Evolutionary conservation across 129 eudicot genomes (phyloP).

Genomic region (Ambrosia trifida): DNA sequence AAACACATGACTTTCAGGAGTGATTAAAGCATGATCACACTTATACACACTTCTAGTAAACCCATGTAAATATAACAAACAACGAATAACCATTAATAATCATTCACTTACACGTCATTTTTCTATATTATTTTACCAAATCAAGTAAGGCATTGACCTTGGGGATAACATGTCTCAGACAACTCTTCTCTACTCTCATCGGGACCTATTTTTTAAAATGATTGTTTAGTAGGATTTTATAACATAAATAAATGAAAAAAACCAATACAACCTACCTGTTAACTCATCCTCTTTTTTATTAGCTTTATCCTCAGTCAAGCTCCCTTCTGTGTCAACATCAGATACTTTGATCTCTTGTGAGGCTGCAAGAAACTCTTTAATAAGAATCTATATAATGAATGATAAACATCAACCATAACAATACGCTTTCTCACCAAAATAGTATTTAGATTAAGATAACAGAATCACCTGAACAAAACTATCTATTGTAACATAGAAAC

Average conservation of each 20-base stretch:
- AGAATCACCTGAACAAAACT: too few species aligned
- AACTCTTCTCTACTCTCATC: constrained; percentile 43
- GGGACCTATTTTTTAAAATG: constrained; percentile 52
- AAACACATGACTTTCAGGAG: constrained; percentile 97
- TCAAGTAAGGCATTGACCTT: constrained; percentile 50
- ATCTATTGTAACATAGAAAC: too few species aligned
- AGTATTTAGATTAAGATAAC: too few species aligned
- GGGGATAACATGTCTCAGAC: constrained; percentile 36
- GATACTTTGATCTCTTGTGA: constrained; percentile 28
- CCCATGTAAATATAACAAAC: constrained; percentile 84
- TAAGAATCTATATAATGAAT: too few species aligned
- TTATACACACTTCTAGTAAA: constrained; percentile 87
- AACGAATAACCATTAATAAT: constrained; percentile 12
- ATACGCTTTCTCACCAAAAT: too few species aligned
- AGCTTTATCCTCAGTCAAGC: constrained; percentile 33
- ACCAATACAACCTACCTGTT: constrained; percentile 35
- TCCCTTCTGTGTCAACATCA: constrained; percentile 34
- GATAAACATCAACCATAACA: too few species aligned
- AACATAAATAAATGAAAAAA: constrained; percentile 14
- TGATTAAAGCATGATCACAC: constrained; percentile 89
- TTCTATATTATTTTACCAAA: constrained; percentile 2
- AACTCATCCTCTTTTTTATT: constrained; percentile 33
- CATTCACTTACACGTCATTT: constrained; percentile 16
- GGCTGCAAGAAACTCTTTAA: constrained; percentile 64
- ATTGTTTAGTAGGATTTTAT: neutral